Evolutionary conservation across 805 yeast species (phyloP), one percentile per base, ranked within the genome.

Genomic region (Martiniozyma abietophila): DNA sequence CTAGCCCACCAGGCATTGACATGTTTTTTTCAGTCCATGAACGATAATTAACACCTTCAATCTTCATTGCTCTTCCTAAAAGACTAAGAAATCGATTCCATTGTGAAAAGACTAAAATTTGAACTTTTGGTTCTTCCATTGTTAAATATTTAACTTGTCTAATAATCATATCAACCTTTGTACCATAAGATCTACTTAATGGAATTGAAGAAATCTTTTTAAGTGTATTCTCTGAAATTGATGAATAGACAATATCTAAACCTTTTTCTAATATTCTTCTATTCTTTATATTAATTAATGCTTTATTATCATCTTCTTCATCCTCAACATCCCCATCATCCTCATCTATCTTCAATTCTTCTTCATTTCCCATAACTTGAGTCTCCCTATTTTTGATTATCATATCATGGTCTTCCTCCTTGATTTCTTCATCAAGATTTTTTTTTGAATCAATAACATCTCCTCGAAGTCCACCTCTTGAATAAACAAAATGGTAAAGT

Each of bases 31-130:
- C 56, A 6, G 60, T 58, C 2, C 80, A 71, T 1, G 82, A 78
- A 3, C 82, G 62, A 44, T 63, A 72, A 6, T 61, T 50, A 16
- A 88, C 68, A 5, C 67, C 67, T 41, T 80, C 76, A 27, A 67
- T 64, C 15, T 60, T 64, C 39, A 89, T 61, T 0, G 95, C 88
- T 18, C 67, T 61, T 0, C 79, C 76, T 19, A 92, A 53, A 15
- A 84, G 65, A 25, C 65, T 67, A 26, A 92, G 56, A 55, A 88
- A 71, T 23, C 75, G 84, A 17, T 75, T 67, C 88, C 94, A 89
- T 53, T 88, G 97, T 14, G 96, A 85, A 51, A 84, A 92, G 0
- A 92, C 59, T 9, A 92, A 78, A 27, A 89, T 78, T 55, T 92
- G 96, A 4, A 79, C 83, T 1, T 62, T 56, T 0, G 72, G 69